Evolutionary conservation across 2,329 filamentous ascomycete species (phyloP), one percentile per base, ranked within the genome.

Genomic region (Penicillium paneum): DNA sequence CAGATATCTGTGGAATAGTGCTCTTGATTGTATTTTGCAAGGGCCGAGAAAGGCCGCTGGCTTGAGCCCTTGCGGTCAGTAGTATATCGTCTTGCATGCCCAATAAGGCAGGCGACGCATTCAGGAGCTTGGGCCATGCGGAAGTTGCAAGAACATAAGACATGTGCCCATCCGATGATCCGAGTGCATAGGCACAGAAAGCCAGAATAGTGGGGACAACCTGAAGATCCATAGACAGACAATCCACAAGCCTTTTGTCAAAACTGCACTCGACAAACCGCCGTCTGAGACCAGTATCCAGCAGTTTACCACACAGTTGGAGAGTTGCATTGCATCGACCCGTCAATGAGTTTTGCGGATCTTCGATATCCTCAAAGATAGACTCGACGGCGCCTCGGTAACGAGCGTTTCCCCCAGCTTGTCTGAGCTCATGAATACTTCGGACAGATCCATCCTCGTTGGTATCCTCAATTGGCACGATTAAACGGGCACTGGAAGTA

Each of bases 181-280:
- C 61, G 17, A 76, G 52, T 13, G 57, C 64, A 56, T 69, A 74
- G 7, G 68, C 67, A 55, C 67, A 71, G 11, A 71, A 55, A 39
- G 64, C 61, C 28, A 76, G 60, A 13, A 68, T 67, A 13, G 59
- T 55, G 21, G 67, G 67, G 17, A 75, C 55, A 34, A 68, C 60
- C 66, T 91, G 88, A 1, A 78, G 72, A 64, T 87, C 83, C 45
- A 78, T 76, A 0, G 78, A 79, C 10, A 89, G 77, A 39, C 83
- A 81, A 41, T 82, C 78, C 49, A 91, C 82, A 15, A 97, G 77
- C 29, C 82, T 82, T 50, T 85, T 81, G 57, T 90, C 88, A 52
- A 88, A 83, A 7, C 85, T 84, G 61, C 90, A 86, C 57, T 91
- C 86, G 19, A 88, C 80, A 64, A 96, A 91, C 29, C 73, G 71